Percentiles rank a stretch among this genome's conserved stretches.
Evolutionary conservation across 1,284 basidiomycete genomes (phyloP).

Genomic region (Malassezia globosa): DNA sequence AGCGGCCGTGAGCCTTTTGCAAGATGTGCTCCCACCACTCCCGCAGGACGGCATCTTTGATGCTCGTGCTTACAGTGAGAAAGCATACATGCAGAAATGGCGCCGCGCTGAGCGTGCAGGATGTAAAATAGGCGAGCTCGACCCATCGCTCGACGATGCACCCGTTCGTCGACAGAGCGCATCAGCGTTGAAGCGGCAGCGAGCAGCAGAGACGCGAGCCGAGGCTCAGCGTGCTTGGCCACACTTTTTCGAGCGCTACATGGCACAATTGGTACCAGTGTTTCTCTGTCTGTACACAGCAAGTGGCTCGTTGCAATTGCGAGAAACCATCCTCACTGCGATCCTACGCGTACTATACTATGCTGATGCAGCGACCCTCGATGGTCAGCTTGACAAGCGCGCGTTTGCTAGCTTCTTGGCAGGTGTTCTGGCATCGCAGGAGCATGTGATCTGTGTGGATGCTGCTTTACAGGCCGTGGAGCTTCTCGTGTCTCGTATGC

Average conservation of each 20-base stretch:
- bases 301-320: conserved; percentile 31
- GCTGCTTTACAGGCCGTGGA: conserved; percentile 45
- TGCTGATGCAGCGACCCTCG: conserved; percentile 30
- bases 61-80: conserved; percentile 75
- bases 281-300: conserved; percentile 43
- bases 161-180: conserved; percentile 6
- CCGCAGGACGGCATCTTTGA: conserved; percentile 79
- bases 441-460: conserved; percentile 26
- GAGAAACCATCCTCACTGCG: conserved; percentile 32
- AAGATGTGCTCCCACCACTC: conserved; percentile 39
- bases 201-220: conserved; percentile 27
- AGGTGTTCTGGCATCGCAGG: conserved; percentile 35
- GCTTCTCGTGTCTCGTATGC: conserved; percentile 34
- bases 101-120: conserved; percentile 18
- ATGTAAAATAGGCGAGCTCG: conserved; percentile 5
- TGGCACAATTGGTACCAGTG: conserved; percentile 38
- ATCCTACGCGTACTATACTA: conserved; percentile 43
- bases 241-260: conserved; percentile 34
- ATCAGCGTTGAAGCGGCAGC: conserved; percentile 17
- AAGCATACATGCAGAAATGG: conserved; percentile 53
- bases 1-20: conserved; percentile 36
- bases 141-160: neutral
- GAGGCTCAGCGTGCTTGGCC: conserved; percentile 32
- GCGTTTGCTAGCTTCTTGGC: conserved; percentile 41
- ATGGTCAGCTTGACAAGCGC: conserved; percentile 30